Percentiles rank a stretch among this genome's conserved stretches.
Conservation (phyloP, 768 basidiomycete genomes). For the Rhodotorula paludigena region DNA sequence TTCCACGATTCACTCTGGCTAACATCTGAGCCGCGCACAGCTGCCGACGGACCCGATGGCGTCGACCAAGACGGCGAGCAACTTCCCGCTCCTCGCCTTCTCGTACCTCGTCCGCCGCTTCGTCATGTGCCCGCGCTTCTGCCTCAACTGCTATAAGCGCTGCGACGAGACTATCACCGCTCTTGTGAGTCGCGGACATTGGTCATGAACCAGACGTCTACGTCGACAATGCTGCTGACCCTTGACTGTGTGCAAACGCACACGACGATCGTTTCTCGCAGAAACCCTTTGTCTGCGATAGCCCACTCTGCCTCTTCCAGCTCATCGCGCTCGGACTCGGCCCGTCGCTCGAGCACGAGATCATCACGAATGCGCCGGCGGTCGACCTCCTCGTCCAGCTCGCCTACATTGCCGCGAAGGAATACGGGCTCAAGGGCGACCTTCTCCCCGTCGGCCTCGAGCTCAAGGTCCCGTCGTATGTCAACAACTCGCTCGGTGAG, state of each 20-base stretch:
- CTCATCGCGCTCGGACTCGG: conserved; percentile 64
- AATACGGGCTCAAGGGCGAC: conserved; percentile 58
- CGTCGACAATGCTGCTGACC: not conserved
- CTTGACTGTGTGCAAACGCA: conserved; percentile 46
- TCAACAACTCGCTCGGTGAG: no score
- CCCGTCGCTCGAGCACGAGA: conserved; percentile 70
- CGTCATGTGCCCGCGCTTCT: conserved; percentile 64
- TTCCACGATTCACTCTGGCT: no score
- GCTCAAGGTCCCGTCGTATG: conserved; percentile 54
- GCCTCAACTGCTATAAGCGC: conserved; percentile 63
- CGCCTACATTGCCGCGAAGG: conserved; percentile 57
- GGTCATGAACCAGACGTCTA: no score
- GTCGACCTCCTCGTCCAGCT: conserved; percentile 68
- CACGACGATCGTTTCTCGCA: conserved; percentile 57
- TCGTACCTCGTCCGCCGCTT: conserved; percentile 61
- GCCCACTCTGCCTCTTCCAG: conserved; percentile 63
- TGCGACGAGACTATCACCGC: conserved; percentile 44
- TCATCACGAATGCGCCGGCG: conserved; percentile 59
- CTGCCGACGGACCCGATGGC: conserved; percentile 50
- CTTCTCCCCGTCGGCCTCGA: conserved; percentile 60
- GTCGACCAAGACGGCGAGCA: conserved; percentile 51
- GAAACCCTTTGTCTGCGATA: conserved; percentile 69
- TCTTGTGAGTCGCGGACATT: conserved; percentile 4
- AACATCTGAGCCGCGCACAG: conserved; percentile 23
- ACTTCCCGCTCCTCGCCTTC: conserved; percentile 62